Conservation (phyloP, 805 yeast species). For the Myxozyma monticola region DNA sequence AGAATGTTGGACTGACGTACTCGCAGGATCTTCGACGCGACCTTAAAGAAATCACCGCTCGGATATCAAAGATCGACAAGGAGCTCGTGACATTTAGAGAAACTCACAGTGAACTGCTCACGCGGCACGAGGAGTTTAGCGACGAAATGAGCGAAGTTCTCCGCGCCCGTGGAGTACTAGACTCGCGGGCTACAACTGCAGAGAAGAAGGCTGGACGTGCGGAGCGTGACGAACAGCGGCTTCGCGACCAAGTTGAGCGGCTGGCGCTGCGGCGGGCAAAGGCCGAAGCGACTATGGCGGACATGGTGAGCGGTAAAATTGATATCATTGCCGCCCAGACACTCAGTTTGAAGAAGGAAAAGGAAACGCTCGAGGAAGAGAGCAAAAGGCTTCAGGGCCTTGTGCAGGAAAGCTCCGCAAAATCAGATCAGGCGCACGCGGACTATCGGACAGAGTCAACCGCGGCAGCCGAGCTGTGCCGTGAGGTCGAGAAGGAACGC, state of each 20-base stretch:
- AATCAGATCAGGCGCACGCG: slow-evolving; percentile 53
- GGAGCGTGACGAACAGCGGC: slow-evolving; percentile 29
- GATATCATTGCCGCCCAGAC: slow-evolving; percentile 31
- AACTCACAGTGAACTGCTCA: slow-evolving; percentile 15
- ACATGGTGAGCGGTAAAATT: neutral
- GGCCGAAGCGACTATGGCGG: slow-evolving; percentile 9
- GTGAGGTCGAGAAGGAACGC: slow-evolving; percentile 38
- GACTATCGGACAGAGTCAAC: slow-evolving; percentile 38
- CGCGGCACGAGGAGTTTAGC: slow-evolving; percentile 10
- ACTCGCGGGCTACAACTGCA: slow-evolving; percentile 28
- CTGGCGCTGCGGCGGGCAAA: slow-evolving; percentile 23
- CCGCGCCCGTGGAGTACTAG: slow-evolving; percentile 21
- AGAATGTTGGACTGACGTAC: neutral
- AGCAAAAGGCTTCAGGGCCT: slow-evolving; percentile 43
- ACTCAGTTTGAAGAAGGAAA: slow-evolving; percentile 44
- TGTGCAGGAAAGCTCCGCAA: slow-evolving; percentile 52
- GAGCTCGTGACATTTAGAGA: slow-evolving; percentile 4
- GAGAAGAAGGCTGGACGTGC: slow-evolving; percentile 35
- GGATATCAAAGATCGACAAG: slow-evolving; percentile 8
- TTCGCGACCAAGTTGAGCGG: slow-evolving; percentile 34
- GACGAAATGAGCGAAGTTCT: slow-evolving; percentile 15
- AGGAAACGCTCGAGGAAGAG: slow-evolving; percentile 47
- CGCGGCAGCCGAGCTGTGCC: slow-evolving; percentile 37
- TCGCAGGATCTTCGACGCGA: slow-evolving; percentile 15
- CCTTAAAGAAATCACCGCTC: slow-evolving; percentile 9